Evolutionary conservation across 257 asterid genomes (phyloP).

Genomic region (Fraxinus americana): DNA sequence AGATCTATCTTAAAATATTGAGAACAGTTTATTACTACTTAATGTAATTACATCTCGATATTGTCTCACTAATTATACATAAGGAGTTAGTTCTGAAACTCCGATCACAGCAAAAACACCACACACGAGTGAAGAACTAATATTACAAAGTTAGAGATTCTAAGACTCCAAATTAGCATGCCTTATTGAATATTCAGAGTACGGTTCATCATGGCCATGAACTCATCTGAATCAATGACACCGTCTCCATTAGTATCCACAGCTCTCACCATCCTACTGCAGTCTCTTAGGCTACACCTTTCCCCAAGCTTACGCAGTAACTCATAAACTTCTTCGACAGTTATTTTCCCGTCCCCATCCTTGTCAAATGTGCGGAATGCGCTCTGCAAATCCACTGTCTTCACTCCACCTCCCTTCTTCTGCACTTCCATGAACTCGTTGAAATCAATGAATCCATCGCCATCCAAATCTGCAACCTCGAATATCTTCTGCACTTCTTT

Average conservation of each 20-base stretch:
- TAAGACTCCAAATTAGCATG: neutral
- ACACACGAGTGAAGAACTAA: neutral
- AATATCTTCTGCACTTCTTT: constrained; percentile 76
- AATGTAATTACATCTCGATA: too few species aligned
- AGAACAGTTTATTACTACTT: too few species aligned
- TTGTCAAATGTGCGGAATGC: constrained; percentile 72
- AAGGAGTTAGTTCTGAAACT: too few species aligned
- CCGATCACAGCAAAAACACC: neutral
- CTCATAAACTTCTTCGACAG: constrained; percentile 65
- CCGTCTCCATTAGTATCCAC: constrained; percentile 90
- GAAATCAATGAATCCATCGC: constrained; percentile 87
- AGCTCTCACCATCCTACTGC: constrained; percentile 78
- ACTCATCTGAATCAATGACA: constrained; percentile 85
- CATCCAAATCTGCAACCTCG: constrained; percentile 72
- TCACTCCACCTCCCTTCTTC: constrained; percentile 72
- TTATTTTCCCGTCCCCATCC: constrained; percentile 79
- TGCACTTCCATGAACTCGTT: constrained; percentile 84
- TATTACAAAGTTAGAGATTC: neutral
- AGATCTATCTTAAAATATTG: too few species aligned
- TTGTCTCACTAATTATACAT: too few species aligned
- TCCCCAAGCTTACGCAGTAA: constrained; percentile 69
- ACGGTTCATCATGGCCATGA: constrained; percentile 80
- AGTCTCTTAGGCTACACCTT: constrained; percentile 61
- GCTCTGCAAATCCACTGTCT: constrained; percentile 55
- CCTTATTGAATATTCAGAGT: constrained; percentile 37